Evolutionary conservation across 108 stramenopile genomes (phyloP), one percentile per base, ranked within the genome.

Genomic region (Fragilariopsis cylindrus): DNA sequence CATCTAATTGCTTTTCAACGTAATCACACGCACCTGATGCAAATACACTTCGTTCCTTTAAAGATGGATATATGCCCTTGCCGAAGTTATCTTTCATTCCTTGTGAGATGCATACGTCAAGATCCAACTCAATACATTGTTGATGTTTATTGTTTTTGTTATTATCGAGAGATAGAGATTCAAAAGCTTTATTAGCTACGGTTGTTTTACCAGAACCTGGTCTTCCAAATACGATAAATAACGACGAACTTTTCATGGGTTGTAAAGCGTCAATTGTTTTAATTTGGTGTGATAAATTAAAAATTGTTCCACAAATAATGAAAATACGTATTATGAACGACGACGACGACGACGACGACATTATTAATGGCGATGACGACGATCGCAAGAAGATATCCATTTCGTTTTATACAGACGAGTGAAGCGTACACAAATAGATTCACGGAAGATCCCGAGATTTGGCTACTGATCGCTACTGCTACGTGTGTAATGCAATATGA

Each of bases 91-190:
- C 89, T 45, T 66, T 71, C 89, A 90, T 88, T 78, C 81, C 83
- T 76, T 90, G 87, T 11, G 89, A 84, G 5, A 90, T 77, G 65
- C 89, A 90, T 41, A 88, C 84, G 76, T 90, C 89, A 12, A 90
- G 70, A 76, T 90, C 89, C 18, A 73, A 49, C 5, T 39, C 57
- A 39, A 45, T 41, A 48, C 58, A 39, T 43, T 78, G 39, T 7
- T 70, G 21, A 39, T 67, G 19, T 9, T 48, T 3, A 13, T 42
- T 47, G 45, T 39, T 48, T 4, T 3, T n/a, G 46, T 40, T 42
- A 13, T 60, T 69, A n/a, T 67, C 30, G n/a, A 52, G 7, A 5
- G 52, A 65, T n/a, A 49, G 55, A 5, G 52, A 40, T 6, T 69
- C 72, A 7, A 78, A 41, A 40, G 77, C 82, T 44, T 30, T 42